Evolutionary conservation across 805 yeast genomes (phyloP), one percentile per base, ranked within the genome.

Genomic region (Ogataea degrootiae): DNA sequence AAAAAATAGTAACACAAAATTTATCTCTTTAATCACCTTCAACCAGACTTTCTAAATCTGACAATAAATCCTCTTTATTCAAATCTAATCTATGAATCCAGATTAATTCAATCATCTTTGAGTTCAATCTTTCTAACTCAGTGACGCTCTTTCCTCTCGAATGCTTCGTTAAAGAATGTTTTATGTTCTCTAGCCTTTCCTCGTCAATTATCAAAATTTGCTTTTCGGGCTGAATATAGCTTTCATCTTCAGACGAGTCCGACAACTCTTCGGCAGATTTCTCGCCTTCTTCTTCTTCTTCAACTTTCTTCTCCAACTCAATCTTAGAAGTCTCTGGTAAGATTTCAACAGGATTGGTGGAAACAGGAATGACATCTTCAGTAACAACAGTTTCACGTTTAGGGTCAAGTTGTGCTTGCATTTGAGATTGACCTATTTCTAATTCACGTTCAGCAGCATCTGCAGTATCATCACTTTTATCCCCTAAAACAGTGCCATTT

Each of bases 61-160:
- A 53, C 26, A 77, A 54, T 6, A 79, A 68, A 2, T 46, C 50
- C 1, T 66, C 55, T 53, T 75, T 77, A 54, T 78, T 75, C 68
- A 77, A 66, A 4, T 68, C 65, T 39, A 69, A 60, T 43, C 94
- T 73, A 53, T 80, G 79, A 8, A 71, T 66, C 96, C 96, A 92
- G 6, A 87, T 73, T 15, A 82, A 69, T 41, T 85, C 90, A 70
- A 87, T 79, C 42, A 90, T 58, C 40, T 73, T 72, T 3, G 97
- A 82, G 69, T 83, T 83, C 23, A 85, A 56, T 42, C 76, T 77
- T 60, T 86, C 91, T 17, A 82, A 64, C 41, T 70, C 59, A 42
- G 84, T 90, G 8, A 84, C 70, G 1, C 75, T 65, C 43, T 65
- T 65, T 12, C 58, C 66, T 14, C 57, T 64, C 1, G 85, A 72